Conservation (phyloP, 164 flowering plant genomes). For the Tetrastigma voinierianum region DNA sequence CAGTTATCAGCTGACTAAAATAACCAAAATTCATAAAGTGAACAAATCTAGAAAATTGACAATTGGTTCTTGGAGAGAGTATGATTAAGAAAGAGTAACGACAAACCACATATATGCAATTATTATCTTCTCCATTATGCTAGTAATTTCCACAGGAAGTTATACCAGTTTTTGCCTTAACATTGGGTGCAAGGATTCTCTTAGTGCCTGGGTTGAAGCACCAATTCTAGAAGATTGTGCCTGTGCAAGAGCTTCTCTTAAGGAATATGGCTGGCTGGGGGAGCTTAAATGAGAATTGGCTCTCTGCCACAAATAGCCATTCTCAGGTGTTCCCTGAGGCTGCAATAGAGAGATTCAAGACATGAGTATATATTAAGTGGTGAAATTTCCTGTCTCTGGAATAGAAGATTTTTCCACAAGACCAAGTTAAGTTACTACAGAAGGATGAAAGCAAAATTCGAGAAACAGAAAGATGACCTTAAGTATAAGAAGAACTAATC, state of each 20-base stretch:
- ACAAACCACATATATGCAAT: neutral
- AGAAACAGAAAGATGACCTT: neutral
- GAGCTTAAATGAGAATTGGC: conserved; percentile 96
- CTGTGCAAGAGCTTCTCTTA: conserved; percentile 98
- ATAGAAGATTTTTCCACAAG: neutral
- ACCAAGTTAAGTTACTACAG: neutral
- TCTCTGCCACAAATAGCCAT: conserved; percentile 89
- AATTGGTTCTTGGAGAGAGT: neutral
- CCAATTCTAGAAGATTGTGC: conserved; percentile 98
- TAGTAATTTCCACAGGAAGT: neutral
- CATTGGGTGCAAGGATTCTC: conserved; percentile 95
- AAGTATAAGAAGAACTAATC: neutral
- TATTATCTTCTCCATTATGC: neutral
- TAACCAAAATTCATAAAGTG: too few relatives aligned
- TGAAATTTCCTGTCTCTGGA: neutral
- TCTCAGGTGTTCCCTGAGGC: conserved; percentile 93
- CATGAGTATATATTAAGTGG: neutral
- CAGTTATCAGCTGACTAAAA: neutral
- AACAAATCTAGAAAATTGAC: neutral
- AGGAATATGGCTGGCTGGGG: conserved; percentile 96
- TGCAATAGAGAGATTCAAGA: conserved; percentile 32
- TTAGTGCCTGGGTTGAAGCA: conserved; percentile 88
- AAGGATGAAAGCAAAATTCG: neutral
- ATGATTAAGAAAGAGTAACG: neutral
- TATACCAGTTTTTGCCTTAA: conserved; percentile 90